phyloP scores from a whole-genome alignment of 73 alveolate genomes.

The Symbiodinium pilosum region DNA sequence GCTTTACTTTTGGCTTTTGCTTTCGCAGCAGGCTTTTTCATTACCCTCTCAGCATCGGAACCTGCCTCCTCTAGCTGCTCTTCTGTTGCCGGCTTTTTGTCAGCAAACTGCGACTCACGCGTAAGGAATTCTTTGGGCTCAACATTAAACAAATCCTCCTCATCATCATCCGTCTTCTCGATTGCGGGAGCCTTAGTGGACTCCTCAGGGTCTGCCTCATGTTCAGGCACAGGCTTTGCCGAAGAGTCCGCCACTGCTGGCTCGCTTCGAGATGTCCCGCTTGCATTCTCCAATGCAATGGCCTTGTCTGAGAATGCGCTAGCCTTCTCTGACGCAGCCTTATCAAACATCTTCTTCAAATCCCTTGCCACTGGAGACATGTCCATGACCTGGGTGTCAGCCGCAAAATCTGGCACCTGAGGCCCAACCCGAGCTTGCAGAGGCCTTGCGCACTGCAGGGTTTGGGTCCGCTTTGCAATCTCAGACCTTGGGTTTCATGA shows the following conservation, averaged over 20 bases:
- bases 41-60: not conserved
- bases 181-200: too few species aligned
- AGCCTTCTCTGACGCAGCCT: too few species aligned
- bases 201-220: not conserved
- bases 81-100: not conserved
- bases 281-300: not conserved
- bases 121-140: not conserved
- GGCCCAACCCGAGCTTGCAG: too few species aligned
- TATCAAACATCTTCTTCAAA: not conserved
- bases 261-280: not conserved
- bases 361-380: not conserved
- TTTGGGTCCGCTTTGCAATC: not conserved
- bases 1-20: not conserved
- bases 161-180: too few species aligned
- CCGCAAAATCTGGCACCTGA: not conserved
- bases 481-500: not conserved
- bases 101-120: not conserved
- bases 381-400: not conserved
- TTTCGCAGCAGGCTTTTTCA: not conserved
- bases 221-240: not conserved
- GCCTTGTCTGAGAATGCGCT: not conserved
- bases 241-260: not conserved
- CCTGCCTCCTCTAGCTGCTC: not conserved
- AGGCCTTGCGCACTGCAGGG: not conserved
- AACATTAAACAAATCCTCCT: not conserved